These are phyloP conservation scores for Salvia hispanica DNA, from an alignment of 257 asterid species.

Conservation along the genomic window DNA sequence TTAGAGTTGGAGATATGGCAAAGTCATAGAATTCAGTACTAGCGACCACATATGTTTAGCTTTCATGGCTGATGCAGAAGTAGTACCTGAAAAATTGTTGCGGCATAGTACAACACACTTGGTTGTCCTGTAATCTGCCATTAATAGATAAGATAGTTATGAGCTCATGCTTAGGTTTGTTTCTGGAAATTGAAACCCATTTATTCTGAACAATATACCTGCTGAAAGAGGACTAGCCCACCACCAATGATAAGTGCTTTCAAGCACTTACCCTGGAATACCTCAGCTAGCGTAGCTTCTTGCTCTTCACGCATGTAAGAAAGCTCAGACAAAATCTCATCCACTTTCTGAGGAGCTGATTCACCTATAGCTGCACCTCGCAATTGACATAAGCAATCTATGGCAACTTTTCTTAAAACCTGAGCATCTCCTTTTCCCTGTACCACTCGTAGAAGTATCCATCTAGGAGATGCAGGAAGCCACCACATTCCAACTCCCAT, in stretches of 20 bases:
- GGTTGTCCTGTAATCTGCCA: slow-evolving; percentile 98
- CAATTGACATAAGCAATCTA: slow-evolving; percentile 70
- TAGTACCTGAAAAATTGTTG: slow-evolving; percentile 85
- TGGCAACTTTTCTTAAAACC: slow-evolving; percentile 65
- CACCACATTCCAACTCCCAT: slow-evolving; percentile 99
- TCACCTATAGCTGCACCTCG: slow-evolving; percentile 66
- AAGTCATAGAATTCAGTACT: neutral
- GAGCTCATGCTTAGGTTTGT: slow-evolving; percentile 29
- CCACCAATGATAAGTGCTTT: slow-evolving; percentile 91
- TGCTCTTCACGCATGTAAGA: slow-evolving; percentile 73
- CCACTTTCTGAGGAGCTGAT: slow-evolving; percentile 70
- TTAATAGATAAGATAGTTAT: slow-evolving; percentile 28
- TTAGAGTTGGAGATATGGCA: slow-evolving; percentile 32
- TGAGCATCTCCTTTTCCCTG: slow-evolving; percentile 75
- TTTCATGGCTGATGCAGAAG: slow-evolving; percentile 23
- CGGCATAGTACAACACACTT: slow-evolving; percentile 94
- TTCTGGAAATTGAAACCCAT: slow-evolving; percentile 6
- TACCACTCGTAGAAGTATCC: slow-evolving; percentile 84
- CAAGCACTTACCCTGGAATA: slow-evolving; percentile 91
- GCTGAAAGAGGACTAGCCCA: slow-evolving; percentile 91
- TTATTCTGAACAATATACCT: slow-evolving; percentile 51
- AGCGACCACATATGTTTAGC: slow-evolving; percentile 14
- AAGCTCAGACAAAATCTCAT: slow-evolving; percentile 86
- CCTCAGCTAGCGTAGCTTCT: slow-evolving; percentile 69
- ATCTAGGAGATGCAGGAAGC: slow-evolving; percentile 94